Percentiles rank a stretch among this genome's conserved stretches.
Conservation (phyloP, 208 protist genomes). For the Wallacemonas sp. region DNA sequence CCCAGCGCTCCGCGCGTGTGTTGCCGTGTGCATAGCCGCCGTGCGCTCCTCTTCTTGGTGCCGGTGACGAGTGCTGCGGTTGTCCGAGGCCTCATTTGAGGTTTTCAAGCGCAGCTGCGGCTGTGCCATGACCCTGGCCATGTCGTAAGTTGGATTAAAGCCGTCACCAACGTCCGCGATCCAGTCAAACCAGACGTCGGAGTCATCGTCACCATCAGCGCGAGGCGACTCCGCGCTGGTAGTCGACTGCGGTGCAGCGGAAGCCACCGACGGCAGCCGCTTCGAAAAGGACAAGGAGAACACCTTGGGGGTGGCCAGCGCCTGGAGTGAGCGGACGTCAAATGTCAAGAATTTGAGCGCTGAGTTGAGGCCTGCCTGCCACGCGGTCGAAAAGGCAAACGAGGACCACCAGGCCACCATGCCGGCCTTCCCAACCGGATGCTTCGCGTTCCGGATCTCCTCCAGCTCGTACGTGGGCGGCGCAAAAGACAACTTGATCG, state of each 20-base stretch:
- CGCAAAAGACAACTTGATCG: constrained; percentile 17
- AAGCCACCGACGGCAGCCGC: background rate
- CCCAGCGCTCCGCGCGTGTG: background rate
- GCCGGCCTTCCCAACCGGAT: constrained; percentile 56
- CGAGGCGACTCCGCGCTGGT: background rate
- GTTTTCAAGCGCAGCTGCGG: constrained; percentile 33
- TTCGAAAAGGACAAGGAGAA: constrained; percentile 49
- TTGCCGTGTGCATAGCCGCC: background rate
- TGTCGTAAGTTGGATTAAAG: constrained; percentile 85
- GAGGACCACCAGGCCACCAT: constrained; percentile 89
- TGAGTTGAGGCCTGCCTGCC: constrained; percentile 40
- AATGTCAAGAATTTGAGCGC: constrained; percentile 73
- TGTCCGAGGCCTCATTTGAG: background rate
- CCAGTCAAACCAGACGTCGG: constrained; percentile 85
- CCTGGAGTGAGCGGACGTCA: constrained; percentile 64
- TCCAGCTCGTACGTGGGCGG: constrained; percentile 18
- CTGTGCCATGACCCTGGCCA: constrained; percentile 73
- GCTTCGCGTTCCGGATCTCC: constrained; percentile 21
- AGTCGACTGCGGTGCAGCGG: background rate
- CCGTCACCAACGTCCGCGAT: constrained; percentile 85
- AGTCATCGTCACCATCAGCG: background rate
- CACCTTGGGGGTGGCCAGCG: constrained; percentile 42
- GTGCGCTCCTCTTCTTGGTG: background rate
- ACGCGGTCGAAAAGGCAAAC: constrained; percentile 63
- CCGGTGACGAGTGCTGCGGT: background rate